Conservation (phyloP, 352 stramenopile species). For the Pythium brachiatum region DNA sequence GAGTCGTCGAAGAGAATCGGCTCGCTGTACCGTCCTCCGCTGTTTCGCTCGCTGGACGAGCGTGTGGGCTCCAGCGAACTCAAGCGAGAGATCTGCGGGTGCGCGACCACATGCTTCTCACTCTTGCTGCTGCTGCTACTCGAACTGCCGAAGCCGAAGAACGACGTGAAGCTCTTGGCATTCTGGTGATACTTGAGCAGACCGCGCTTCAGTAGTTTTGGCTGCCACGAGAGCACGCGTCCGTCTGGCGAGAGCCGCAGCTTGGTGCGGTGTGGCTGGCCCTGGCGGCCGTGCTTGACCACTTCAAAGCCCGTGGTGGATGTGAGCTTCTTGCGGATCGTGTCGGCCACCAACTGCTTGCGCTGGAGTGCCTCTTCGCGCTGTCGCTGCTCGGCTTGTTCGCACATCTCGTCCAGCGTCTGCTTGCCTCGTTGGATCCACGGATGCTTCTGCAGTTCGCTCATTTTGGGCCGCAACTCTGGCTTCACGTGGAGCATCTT, state of each 20-base stretch:
- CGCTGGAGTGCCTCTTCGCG: conserved; percentile 49
- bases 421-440: conserved; percentile 60
- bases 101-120: conserved; percentile 27
- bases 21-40: conserved; percentile 28
- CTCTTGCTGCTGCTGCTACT: conserved; percentile 4
- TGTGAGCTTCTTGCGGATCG: conserved; percentile 65
- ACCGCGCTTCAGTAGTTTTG: conserved; percentile 70
- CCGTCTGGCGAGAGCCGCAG: conserved; percentile 68
- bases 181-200: conserved; percentile 69
- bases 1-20: conserved; percentile 24
- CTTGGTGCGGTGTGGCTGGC: conserved; percentile 71
- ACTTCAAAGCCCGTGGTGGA: conserved; percentile 67
- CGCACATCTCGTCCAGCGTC: conserved; percentile 42
- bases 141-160: conserved; percentile 44
- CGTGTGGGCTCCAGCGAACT: conserved; percentile 25
- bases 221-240: conserved; percentile 70
- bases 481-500: conserved; percentile 78
- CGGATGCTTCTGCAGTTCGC: conserved; percentile 50
- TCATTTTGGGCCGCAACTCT: conserved; percentile 54
- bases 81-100: conserved; percentile 35
- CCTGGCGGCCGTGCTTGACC: conserved; percentile 82
- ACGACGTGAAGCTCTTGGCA: conserved; percentile 56
- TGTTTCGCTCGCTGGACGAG: conserved; percentile 4
- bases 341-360: conserved; percentile 59
- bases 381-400: conserved; percentile 44